phyloP scores from a whole-genome alignment of 108 stramenopile species.

The Nitzschia palea region DNA sequence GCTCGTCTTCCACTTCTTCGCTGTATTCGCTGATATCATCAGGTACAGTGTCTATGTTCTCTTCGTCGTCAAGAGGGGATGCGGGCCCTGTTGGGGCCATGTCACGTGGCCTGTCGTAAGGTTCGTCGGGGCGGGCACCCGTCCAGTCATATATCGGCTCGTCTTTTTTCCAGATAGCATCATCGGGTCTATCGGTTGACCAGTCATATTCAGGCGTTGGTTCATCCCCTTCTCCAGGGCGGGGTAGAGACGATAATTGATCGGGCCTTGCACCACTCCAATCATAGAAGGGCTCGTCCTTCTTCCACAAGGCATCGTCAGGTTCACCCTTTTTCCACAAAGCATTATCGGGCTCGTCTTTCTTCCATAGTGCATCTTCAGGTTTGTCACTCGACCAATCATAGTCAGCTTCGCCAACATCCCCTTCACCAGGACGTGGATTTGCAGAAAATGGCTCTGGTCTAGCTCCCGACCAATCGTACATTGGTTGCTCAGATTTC shows the following conservation, averaged over 20 bases:
- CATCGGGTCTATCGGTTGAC: constrained; percentile 18
- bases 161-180: constrained; percentile 15
- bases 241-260: constrained; percentile 1
- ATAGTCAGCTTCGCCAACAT: constrained; percentile 3
- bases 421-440: constrained; percentile 13
- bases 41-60: neutral
- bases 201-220: constrained; percentile 21
- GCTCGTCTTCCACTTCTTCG: constrained; percentile 29
- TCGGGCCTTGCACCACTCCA: constrained; percentile 21
- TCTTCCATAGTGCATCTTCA: neutral
- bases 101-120: constrained; percentile 22
- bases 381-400: constrained; percentile 18
- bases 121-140: constrained; percentile 34
- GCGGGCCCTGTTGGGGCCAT: constrained; percentile 14
- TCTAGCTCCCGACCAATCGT: constrained; percentile 30
- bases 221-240: constrained; percentile 25
- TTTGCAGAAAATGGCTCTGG: constrained; percentile 3
- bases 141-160: constrained; percentile 38
- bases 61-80: constrained; percentile 11
- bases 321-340: constrained; percentile 16
- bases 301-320: constrained; percentile 18
- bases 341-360: neutral
- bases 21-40: constrained; percentile 33
- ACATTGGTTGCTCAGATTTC: constrained; percentile 14
- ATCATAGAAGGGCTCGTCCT: constrained; percentile 30